A percentile compares a stretch with the other conserved stretches of the same genome.
These are phyloP conservation scores for Colletotrichum melonis DNA, from an alignment of 2,329 filamentous ascomycete species.

Conservation along the genomic window DNA sequence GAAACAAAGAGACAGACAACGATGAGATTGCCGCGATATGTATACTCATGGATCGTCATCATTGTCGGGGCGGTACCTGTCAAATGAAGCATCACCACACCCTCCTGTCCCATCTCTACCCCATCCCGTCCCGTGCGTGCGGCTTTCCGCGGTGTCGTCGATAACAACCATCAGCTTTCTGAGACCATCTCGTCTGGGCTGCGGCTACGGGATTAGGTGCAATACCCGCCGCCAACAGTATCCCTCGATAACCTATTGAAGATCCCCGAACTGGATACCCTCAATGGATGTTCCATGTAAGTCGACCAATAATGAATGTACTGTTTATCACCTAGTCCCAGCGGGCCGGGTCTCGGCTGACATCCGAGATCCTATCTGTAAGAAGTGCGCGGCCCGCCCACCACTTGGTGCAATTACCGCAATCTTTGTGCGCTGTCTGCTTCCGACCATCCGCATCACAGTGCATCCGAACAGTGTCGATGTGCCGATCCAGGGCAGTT, in stretches of 20 bases:
- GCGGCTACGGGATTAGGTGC: not conserved
- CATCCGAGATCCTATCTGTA: slow-evolving; percentile 32
- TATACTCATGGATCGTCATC: not conserved
- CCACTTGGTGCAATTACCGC: slow-evolving; percentile 17
- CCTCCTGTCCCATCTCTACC: slow-evolving; percentile 3
- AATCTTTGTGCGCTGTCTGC: not conserved
- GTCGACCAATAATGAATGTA: slow-evolving; percentile 4
- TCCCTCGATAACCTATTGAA: slow-evolving; percentile 4
- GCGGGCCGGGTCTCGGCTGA: slow-evolving; percentile 7
- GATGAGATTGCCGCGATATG: slow-evolving; percentile 11
- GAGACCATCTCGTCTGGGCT: not conserved
- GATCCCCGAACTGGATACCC: not conserved
- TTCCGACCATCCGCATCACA: slow-evolving; percentile 31
- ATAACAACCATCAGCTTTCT: slow-evolving; percentile 3
- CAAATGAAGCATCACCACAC: slow-evolving; percentile 13
- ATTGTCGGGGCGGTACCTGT: not conserved
- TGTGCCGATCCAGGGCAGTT: not conserved
- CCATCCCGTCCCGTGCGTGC: slow-evolving; percentile 14
- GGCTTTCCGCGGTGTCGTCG: slow-evolving; percentile 23
- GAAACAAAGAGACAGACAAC: not conserved
- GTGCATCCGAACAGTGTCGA: slow-evolving; percentile 30
- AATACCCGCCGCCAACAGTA: not conserved
- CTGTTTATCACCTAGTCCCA: slow-evolving; percentile 17
- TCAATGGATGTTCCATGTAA: not conserved
- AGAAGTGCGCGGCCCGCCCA: slow-evolving; percentile 23